Evolutionary conservation across 345 rosid genomes (phyloP).

Genomic region (Schrenkiella parvula): DNA sequence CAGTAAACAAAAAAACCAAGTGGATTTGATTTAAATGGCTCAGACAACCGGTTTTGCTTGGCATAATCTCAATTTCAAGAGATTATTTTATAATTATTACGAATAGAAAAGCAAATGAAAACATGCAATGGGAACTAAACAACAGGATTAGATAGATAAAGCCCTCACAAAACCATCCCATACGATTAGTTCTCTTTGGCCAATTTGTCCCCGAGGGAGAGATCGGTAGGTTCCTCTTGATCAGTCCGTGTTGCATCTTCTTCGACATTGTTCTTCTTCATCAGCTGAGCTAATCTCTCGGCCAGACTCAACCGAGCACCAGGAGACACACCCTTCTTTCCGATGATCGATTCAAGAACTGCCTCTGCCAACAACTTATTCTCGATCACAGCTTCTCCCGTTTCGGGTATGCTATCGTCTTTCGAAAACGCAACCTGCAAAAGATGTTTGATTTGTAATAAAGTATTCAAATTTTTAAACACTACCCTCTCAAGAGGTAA

Average conservation of each 20-base stretch:
- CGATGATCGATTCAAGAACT: conserved; percentile 66
- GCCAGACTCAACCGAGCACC: conserved; percentile 51
- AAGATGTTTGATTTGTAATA: too few species aligned
- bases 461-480: too few species aligned
- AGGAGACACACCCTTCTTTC: conserved; percentile 79
- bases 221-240: conserved; percentile 9
- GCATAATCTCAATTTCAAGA: not conserved
- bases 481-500: not conserved
- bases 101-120: not conserved
- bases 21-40: not conserved
- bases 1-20: not conserved
- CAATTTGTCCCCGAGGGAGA: not conserved
- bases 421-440: conserved; percentile 68
- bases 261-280: conserved; percentile 20
- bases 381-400: conserved; percentile 46
- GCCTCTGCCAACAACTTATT: conserved; percentile 65
- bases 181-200: conserved; percentile 20
- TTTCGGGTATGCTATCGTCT: conserved; percentile 53
- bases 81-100: not conserved
- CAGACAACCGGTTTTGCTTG: not conserved
- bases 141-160: not conserved
- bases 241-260: not conserved
- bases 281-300: conserved; percentile 41
- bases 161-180: not conserved
- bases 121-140: not conserved